Conservation (phyloP, 495 filamentous ascomycete genomes). For the Oidiodendron maius region DNA sequence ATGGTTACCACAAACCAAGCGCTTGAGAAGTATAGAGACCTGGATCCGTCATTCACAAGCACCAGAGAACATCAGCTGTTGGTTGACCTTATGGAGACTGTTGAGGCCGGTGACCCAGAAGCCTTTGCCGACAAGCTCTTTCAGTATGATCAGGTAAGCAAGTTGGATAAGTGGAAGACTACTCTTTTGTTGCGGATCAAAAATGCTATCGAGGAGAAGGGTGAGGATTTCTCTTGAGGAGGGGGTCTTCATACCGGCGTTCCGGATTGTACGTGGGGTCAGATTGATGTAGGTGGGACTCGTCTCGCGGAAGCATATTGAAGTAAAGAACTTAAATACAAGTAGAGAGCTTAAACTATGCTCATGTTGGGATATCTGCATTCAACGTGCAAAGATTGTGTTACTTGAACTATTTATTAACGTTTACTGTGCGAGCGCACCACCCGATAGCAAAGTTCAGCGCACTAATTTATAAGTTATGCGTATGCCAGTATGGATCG, state of each 20-base stretch:
- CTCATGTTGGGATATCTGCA: too few relatives aligned
- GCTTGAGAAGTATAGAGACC: constrained; percentile 71
- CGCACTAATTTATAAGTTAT: too few relatives aligned
- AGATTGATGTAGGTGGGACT: neutral
- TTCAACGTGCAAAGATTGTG: too few relatives aligned
- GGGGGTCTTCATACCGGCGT: neutral
- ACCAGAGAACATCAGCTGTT: constrained; percentile 77
- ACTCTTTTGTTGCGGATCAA: constrained; percentile 78
- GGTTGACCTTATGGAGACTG: constrained; percentile 61
- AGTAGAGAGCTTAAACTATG: too few relatives aligned
- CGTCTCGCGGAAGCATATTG: neutral
- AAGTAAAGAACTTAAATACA: too few relatives aligned
- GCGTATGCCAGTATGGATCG: too few relatives aligned
- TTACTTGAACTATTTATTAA: too few relatives aligned
- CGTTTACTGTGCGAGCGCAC: too few relatives aligned
- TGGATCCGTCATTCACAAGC: constrained; percentile 69
- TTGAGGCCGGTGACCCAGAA: constrained; percentile 71
- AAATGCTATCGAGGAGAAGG: constrained; percentile 68
- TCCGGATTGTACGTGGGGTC: neutral
- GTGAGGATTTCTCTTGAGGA: constrained; percentile 65
- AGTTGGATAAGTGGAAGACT: constrained; percentile 94
- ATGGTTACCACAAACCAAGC: constrained; percentile 69
- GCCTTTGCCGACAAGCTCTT: constrained; percentile 79
- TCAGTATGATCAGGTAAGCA: constrained; percentile 82
- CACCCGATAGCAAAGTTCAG: too few relatives aligned